These are phyloP conservation scores for Escovopsis sp. DNA, from an alignment of 2,329 filamentous ascomycete species.

Conservation along the genomic window DNA sequence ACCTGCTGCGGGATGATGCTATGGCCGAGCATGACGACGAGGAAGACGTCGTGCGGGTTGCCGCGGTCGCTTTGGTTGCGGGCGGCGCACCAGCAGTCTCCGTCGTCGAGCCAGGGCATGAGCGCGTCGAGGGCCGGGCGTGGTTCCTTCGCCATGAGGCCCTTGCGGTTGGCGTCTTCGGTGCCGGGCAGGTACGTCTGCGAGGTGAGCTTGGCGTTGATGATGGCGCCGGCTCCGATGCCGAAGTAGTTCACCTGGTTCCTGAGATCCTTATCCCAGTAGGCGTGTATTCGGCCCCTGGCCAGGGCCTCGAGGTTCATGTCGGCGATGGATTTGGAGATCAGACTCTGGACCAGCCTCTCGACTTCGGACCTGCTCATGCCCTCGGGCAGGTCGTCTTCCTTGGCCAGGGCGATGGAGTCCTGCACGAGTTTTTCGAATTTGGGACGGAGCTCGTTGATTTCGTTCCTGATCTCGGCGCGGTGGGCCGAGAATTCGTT, in stretches of 20 bases:
- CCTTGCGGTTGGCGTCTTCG: slow-evolving; percentile 9
- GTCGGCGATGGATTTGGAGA: slow-evolving; percentile 28
- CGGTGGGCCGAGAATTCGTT: slow-evolving; percentile 23
- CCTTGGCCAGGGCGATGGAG: slow-evolving; percentile 13
- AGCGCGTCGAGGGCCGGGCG: slow-evolving; percentile 41
- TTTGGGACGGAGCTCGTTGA: slow-evolving; percentile 21
- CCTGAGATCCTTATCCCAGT: slow-evolving; percentile 28
- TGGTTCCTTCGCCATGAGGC: slow-evolving; percentile 8
- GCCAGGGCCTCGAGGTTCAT: slow-evolving; percentile 32
- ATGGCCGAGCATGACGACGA: slow-evolving; percentile 47
- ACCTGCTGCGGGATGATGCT: slow-evolving; percentile 51
- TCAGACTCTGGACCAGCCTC: slow-evolving; percentile 23
- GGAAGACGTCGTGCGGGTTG: slow-evolving; percentile 38
- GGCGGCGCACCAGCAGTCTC: slow-evolving; percentile 75
- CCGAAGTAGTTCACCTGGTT: slow-evolving; percentile 61
- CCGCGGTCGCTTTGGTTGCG: slow-evolving; percentile 23
- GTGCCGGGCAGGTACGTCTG: slow-evolving; percentile 29
- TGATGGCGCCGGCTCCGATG: slow-evolving; percentile 44
- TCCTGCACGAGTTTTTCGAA: slow-evolving; percentile 19
- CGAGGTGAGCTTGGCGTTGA: slow-evolving; percentile 47
- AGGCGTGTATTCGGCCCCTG: slow-evolving; percentile 28
- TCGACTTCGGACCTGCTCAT: slow-evolving; percentile 27
- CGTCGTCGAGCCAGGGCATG: slow-evolving; percentile 55
- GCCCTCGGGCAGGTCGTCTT: slow-evolving; percentile 11
- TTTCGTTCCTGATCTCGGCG: slow-evolving; percentile 24